Evolutionary conservation across 257 asterid species (phyloP).

Genomic region (Verbena officinalis): DNA sequence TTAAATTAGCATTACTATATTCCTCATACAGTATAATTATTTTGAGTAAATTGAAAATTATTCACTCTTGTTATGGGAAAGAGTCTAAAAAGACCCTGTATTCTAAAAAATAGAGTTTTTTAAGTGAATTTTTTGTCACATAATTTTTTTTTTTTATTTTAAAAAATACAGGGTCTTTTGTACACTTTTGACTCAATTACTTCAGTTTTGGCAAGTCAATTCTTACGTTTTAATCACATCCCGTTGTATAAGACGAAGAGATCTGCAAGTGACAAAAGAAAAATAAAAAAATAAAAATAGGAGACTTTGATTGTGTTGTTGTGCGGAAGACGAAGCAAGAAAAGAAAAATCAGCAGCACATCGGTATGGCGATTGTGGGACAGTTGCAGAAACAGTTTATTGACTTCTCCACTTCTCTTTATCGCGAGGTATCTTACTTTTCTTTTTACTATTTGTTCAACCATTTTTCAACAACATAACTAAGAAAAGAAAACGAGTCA

Average conservation of each 20-base stretch:
- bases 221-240: constrained; percentile 28
- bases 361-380: constrained; percentile 38
- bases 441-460: constrained; percentile 1
- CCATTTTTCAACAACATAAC: not conserved
- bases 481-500: not conserved
- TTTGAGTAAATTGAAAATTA: too few species aligned
- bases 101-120: too few species aligned
- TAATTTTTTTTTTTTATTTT: too few species aligned
- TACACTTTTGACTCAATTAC: too few species aligned
- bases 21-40: too few species aligned
- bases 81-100: too few species aligned
- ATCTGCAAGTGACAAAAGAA: constrained; percentile 33
- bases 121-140: too few species aligned
- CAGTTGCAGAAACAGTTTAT: constrained; percentile 44
- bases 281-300: too few species aligned
- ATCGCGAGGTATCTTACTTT: constrained; percentile 30
- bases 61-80: too few species aligned
- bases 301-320: constrained; percentile 26
- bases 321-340: not conserved
- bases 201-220: constrained; percentile 36
- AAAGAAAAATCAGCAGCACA: not conserved
- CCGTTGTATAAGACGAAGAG: not conserved
- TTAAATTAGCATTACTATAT: too few species aligned
- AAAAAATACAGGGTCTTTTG: too few species aligned
- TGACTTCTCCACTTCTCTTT: constrained; percentile 42